Conservation (phyloP, 2,329 filamentous ascomycete genomes). For the Alternaria solani region DNA sequence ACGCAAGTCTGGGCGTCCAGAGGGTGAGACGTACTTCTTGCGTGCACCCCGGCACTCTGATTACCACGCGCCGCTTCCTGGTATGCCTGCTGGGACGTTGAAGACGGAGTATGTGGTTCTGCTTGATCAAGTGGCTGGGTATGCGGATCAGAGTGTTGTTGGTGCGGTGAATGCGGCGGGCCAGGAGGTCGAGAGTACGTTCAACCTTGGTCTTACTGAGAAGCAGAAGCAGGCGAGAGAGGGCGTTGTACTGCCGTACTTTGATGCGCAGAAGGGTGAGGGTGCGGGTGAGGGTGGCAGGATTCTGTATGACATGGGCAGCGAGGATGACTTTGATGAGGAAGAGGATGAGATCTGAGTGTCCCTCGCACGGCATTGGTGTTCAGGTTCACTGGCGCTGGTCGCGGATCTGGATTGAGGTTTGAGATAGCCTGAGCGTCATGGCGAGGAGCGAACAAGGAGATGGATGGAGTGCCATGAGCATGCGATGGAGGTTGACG, state of each 20-base stretch:
- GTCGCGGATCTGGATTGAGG: neutral
- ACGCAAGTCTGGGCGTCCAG: constrained; percentile 79
- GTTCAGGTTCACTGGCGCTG: neutral
- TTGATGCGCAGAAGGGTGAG: constrained; percentile 85
- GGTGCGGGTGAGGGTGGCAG: constrained; percentile 81
- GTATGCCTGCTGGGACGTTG: constrained; percentile 42
- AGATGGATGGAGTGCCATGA: neutral
- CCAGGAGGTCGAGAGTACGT: constrained; percentile 68
- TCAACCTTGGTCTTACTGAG: constrained; percentile 86
- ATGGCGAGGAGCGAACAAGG: neutral
- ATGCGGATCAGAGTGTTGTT: constrained; percentile 23
- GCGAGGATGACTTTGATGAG: constrained; percentile 96
- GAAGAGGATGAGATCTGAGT: constrained; percentile 87
- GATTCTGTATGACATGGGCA: constrained; percentile 96
- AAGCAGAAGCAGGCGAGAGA: constrained; percentile 88
- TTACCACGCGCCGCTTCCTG: constrained; percentile 23
- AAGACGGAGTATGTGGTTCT: constrained; percentile 65
- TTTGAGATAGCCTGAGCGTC: constrained; percentile 22
- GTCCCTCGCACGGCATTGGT: neutral
- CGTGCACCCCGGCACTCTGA: constrained; percentile 26
- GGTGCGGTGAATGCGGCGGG: constrained; percentile 36
- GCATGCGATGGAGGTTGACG: neutral
- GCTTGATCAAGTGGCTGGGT: constrained; percentile 74
- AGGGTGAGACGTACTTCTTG: constrained; percentile 73
- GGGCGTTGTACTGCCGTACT: constrained; percentile 91